phyloP scores from a whole-genome alignment of 2,329 filamentous ascomycete species.

The Lachnellula cervina region DNA sequence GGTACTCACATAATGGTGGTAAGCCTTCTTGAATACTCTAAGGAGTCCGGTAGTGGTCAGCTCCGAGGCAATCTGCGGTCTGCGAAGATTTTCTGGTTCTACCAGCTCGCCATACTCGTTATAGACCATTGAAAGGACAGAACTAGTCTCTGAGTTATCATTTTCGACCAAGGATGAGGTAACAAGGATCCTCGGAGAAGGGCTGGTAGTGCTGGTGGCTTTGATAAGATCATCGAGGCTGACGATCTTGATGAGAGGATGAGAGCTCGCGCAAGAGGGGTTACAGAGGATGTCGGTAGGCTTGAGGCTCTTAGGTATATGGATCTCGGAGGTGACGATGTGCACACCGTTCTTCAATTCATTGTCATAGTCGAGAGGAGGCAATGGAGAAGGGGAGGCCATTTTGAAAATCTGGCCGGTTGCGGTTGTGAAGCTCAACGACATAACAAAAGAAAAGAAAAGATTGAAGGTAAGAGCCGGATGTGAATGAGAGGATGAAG shows the following conservation, averaged over 20 bases:
- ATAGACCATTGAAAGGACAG: slow-evolving; percentile 21
- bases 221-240: slow-evolving; percentile 5
- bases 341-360: background rate
- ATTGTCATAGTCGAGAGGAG: background rate
- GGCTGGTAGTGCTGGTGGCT: background rate
- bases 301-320: background rate
- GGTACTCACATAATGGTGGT: slow-evolving; percentile 25
- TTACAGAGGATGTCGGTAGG: background rate
- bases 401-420: slow-evolving; percentile 11
- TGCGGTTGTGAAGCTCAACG: slow-evolving; percentile 7
- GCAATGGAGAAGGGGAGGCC: background rate
- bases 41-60: slow-evolving; percentile 19
- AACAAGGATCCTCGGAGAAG: background rate
- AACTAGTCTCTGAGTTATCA: background rate
- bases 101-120: slow-evolving; percentile 30
- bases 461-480: background rate
- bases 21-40: slow-evolving; percentile 25
- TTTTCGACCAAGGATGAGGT: background rate
- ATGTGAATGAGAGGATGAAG: background rate
- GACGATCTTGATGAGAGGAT: slow-evolving; percentile 10
- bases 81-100: slow-evolving; percentile 9
- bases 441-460: background rate
- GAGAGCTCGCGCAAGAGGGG: background rate
- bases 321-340: background rate
- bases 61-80: slow-evolving; percentile 12